Conservation (phyloP, 805 yeast genomes). For the Trichomonascus vanleenenianus region DNA sequence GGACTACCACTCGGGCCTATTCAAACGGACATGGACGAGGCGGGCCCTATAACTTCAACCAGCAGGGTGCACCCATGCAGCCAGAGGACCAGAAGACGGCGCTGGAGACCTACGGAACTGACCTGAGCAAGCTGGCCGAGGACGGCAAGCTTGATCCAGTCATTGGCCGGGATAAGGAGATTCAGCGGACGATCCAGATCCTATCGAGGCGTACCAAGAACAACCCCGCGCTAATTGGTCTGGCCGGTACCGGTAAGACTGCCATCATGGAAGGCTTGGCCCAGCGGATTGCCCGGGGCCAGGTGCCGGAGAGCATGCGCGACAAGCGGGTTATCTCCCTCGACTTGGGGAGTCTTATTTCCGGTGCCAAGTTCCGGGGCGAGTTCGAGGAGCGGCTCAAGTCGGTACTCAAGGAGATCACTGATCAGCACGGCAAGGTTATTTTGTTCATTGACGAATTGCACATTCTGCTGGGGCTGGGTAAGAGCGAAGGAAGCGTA, state of each 20-base stretch:
- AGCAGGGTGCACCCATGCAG: constrained; percentile 9
- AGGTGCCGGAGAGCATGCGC: constrained; percentile 92
- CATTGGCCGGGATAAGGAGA: constrained; percentile 94
- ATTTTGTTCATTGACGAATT: constrained; percentile 87
- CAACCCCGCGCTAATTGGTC: constrained; percentile 90
- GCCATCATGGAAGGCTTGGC: constrained; percentile 96
- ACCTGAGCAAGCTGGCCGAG: constrained; percentile 76
- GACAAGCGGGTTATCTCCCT: constrained; percentile 75
- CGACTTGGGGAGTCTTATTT: constrained; percentile 81
- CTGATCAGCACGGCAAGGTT: constrained; percentile 63
- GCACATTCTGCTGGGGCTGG: constrained; percentile 81
- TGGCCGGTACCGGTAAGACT: constrained; percentile 98
- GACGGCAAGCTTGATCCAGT: constrained; percentile 94
- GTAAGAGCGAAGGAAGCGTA: constrained; percentile 90
- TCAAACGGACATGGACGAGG: constrained; percentile 6
- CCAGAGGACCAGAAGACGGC: constrained; percentile 45
- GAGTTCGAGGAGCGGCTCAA: constrained; percentile 91
- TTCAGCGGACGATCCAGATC: constrained; percentile 85
- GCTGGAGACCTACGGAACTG: constrained; percentile 74
- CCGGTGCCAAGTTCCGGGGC: constrained; percentile 94
- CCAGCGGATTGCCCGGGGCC: constrained; percentile 82
- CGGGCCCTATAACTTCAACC: constrained; percentile 5
- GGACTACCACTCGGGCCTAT: constrained; percentile 4
- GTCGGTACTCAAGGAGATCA: constrained; percentile 73
- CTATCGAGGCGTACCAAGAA: constrained; percentile 89